Evolutionary conservation across 1,284 basidiomycete genomes (phyloP).

Genomic region (Coniophora puteana): DNA sequence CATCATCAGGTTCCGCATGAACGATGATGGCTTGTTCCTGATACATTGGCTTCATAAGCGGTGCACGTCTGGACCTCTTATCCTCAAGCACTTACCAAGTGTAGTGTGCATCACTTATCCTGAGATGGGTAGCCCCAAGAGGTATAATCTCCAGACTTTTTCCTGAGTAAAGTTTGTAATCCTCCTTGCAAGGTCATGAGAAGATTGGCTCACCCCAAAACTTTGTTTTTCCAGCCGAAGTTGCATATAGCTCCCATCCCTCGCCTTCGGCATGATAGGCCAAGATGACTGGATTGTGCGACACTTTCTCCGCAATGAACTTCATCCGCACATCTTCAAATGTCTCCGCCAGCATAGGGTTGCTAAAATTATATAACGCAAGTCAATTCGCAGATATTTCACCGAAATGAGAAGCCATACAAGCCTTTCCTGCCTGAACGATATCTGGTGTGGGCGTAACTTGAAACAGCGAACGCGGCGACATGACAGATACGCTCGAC

Average conservation of each 20-base stretch:
- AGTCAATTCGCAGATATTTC: constrained; percentile 5
- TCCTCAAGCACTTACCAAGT: constrained; percentile 56
- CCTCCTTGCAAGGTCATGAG: constrained; percentile 11
- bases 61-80: neutral
- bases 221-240: constrained; percentile 77
- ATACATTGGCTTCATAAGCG: constrained; percentile 1
- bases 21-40: constrained; percentile 84
- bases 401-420: constrained; percentile 51
- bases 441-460: constrained; percentile 78
- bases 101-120: constrained; percentile 61
- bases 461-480: constrained; percentile 81
- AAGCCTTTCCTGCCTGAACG: constrained; percentile 85
- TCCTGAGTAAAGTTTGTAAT: constrained; percentile 39
- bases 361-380: constrained; percentile 40
- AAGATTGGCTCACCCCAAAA: constrained; percentile 71
- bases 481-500: constrained; percentile 74
- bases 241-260: constrained; percentile 71
- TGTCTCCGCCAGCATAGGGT: constrained; percentile 86
- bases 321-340: constrained; percentile 80
- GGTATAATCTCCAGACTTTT: constrained; percentile 85
- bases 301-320: constrained; percentile 87
- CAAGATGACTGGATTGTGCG: constrained; percentile 80
- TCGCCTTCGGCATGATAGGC: constrained; percentile 81
- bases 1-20: constrained; percentile 86
- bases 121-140: constrained; percentile 62